Base-by-base conservation (phyloP, 441 rosid species). In the Francoa sonchifolia region DNA sequence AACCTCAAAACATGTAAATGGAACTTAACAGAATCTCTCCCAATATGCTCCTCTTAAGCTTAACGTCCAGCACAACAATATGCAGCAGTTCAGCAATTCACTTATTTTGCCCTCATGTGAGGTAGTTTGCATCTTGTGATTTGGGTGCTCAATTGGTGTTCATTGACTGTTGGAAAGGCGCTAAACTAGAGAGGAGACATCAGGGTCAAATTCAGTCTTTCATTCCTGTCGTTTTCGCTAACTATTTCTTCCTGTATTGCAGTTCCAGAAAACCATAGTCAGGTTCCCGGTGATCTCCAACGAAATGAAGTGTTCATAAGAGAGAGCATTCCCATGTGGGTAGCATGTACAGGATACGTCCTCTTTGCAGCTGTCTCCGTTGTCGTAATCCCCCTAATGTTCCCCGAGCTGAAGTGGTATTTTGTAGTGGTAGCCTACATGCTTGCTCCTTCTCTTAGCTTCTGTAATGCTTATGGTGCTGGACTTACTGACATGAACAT, bases 391-490 rank as follows among this genome's bases (percentile, higher is more conserved):
- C 98, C 94, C 21, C 37, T 74, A 27, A 85, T 90, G 82, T 90
- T 90, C 58, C 93, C 93, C 16, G 62, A 82, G 55, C 66, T 90
- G 7, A 90, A 82, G 64, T 90, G 98, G 98, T 90, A 80, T 67
- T 80, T 56, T 6, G 75, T 85, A 33, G 68, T 82, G 4, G 77
- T 74, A 0, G 94, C 96, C 21, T 90, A 90, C 65, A 56, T 76
- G 20, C 72, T 85, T 0, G 96, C 98, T 0, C 98, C 98, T 2
- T 65, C 76, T 50, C 81, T 90, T 14, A 66, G 94, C 63, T 90
- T 82, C 69, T 85, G 98, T 67, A 90, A 90, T 32, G 96, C 98
- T 0, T 90, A 90, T 11, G 96, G 98, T 1, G 92, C 98, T 1
- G 98, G 98, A 5, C 69, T 85, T 21, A 85, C 96, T 1, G 96